A percentile compares a stretch with the other conserved stretches of the same genome.
phyloP scores from a whole-genome alignment of 441 rosid genomes.

The Monsonia emarginata region DNA sequence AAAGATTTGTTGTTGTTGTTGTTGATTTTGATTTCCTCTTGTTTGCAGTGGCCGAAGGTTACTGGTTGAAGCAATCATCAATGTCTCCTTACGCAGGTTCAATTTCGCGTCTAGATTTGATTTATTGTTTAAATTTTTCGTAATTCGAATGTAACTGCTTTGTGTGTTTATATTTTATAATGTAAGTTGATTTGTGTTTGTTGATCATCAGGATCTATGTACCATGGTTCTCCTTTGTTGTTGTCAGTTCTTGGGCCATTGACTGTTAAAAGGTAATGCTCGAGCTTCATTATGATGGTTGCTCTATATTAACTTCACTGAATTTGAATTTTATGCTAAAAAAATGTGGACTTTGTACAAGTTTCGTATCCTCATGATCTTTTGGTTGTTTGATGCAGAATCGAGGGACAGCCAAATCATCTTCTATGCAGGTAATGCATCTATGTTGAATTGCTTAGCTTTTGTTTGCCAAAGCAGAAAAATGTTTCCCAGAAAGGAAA shows the following conservation, averaged over 20 bases:
- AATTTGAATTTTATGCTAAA: neutral
- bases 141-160: neutral
- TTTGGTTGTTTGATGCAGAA: slow-evolving; percentile 34
- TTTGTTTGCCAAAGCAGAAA: neutral
- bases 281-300: neutral
- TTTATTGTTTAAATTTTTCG: neutral
- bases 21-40: neutral
- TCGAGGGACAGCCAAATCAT: slow-evolving; percentile 66
- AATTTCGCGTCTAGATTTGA: neutral
- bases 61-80: slow-evolving; percentile 51
- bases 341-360: neutral
- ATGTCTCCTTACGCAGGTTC: slow-evolving; percentile 55
- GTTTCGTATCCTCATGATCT: neutral
- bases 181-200: neutral
- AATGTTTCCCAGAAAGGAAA: neutral
- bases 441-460: neutral
- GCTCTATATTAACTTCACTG: neutral
- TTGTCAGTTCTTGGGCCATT: slow-evolving; percentile 78
- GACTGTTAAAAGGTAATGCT: slow-evolving; percentile 49
- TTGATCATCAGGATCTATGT: slow-evolving; percentile 71
- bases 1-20: neutral
- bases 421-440: slow-evolving; percentile 56
- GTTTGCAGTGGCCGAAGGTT: slow-evolving; percentile 49
- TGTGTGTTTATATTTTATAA: neutral
- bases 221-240: slow-evolving; percentile 86